Base-by-base conservation (phyloP, 345 rosid species). In the Hypericum androsaemum region DNA sequence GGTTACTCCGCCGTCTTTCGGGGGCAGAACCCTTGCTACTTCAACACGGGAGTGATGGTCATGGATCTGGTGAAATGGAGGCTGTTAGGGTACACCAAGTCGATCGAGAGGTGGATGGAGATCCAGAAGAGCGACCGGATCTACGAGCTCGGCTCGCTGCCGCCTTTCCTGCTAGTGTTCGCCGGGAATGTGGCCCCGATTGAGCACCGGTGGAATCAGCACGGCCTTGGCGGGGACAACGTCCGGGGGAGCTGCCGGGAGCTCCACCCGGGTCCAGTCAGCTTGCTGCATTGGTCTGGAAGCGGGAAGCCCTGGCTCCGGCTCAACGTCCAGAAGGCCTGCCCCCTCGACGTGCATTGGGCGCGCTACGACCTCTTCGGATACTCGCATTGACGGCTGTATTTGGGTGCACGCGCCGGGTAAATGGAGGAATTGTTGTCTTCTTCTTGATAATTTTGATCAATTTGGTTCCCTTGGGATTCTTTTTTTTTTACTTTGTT, bases 41-140 rank as follows among this genome's bases (percentile, higher is more conserved):
- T 89, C 61, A 89, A 89, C 60, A 84, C 97, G 0, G 97, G 97
- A 8, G 98, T 87, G 62, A 77, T 89, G 97, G 96, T 89, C 63
- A 89, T 89, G 62, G 97, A 89, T 84, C 95, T 89, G 63, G 74
- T 59, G 48, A 82, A 71, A 56, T 89, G 98, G 98, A 77, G 98
- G 66, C 68, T 69, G 57, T 64, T 71, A 50, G 84, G 83, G 16
- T 90, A 80, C 76, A 82, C 85, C 42, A 73, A 73, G 43, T 77
- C 71, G 74, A 90, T 90, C 12, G 98, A 90, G 81, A 76, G 58
- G 59, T 90, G 98, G 98, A 90, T 90, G 98, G 96, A 87, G 77
- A 72, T 87, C 55, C 98, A 90, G 79, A 90, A 80, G 80, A 79
- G 65, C 39, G 73, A 69, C 39, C 71, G 95, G 76, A 90, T 90